Base-by-base conservation (phyloP, 2,329 filamentous ascomycete genomes). In the Monilinia polystroma region DNA sequence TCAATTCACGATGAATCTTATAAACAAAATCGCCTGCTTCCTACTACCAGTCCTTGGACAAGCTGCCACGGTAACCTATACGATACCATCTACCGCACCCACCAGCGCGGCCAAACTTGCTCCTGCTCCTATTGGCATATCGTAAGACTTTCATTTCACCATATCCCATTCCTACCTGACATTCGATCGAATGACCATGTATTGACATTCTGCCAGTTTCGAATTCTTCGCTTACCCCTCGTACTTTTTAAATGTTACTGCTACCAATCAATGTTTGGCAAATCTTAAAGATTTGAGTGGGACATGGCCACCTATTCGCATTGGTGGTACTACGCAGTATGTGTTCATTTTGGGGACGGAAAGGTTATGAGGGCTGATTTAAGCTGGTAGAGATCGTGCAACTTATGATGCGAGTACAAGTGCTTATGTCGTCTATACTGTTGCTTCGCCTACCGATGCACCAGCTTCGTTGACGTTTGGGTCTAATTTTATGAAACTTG, bases 161-260 rank as follows among this genome's bases (percentile, higher is more conserved):
- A 47, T n/a, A 16, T 35, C 4, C 3, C 11, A 14, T 32, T 51
- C 66, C 26, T 38, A 59, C 16, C n/a, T 29, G 12, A 35, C 10
- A 43, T 0, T 8, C 45, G 12, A 16, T 35, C 3, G 11, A 38
- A 23, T 51, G 10, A 3, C 10, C 18, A 41, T 8, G 18, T 16
- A 38, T 20, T 43, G 12, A 68, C 12, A 43, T 53, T n/a, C 35
- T 18, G 41, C 0, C 49, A 83, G 81, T 1, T 80, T 84, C 64
- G 83, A 86, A 63, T 86, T 86, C 75, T 86, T 86, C 69, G 78
- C 82, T 0, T 86, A 84, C 63, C 84, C 84, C 0, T 80, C 77
- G 0, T 86, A 86, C 72, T 81, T 85, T 69, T 80, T 77, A 20
- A 81, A 84, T 68, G 81, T 86, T 18, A 79, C 78, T 0, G 78